A percentile compares a stretch with the other conserved stretches of the same genome.
Conservation (phyloP, 176 grass and related monocot genomes). For the Phoenix roebelenii region DNA sequence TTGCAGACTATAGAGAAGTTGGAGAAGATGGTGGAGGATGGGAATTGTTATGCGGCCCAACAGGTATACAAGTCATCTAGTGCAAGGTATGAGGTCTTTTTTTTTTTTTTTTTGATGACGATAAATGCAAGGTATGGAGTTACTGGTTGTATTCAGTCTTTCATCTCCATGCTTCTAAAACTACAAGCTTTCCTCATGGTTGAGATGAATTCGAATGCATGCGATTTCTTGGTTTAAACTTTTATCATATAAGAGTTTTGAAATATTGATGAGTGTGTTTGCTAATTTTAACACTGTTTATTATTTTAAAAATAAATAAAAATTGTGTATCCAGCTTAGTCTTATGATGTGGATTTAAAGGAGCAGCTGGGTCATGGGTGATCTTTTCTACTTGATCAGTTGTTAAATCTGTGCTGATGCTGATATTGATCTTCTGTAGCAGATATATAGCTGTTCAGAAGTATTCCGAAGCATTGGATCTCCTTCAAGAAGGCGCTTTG, state of each 20-base stretch:
- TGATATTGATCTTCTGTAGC: slow-evolving; percentile 21
- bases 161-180: too few species aligned
- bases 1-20: slow-evolving; percentile 1
- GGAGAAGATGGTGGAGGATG: background rate
- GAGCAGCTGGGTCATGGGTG: background rate
- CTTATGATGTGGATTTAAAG: background rate
- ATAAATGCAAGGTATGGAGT: background rate
- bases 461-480: slow-evolving; percentile 77
- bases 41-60: background rate
- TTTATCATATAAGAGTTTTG: background rate
- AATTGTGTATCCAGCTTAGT: background rate
- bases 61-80: background rate
- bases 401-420: slow-evolving; percentile 1
- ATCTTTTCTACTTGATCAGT: background rate
- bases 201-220: too few species aligned
- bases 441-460: slow-evolving; percentile 74
- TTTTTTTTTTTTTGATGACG: too few species aligned
- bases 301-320: too few species aligned
- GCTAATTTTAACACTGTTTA: background rate
- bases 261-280: background rate
- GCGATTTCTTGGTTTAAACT: background rate
- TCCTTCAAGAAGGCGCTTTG: slow-evolving; percentile 73
- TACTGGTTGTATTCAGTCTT: too few species aligned
- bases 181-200: too few species aligned
- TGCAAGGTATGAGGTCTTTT: background rate